phyloP scores from a whole-genome alignment of 2,329 filamentous ascomycete genomes.

The Colletotrichum tofieldiae region DNA sequence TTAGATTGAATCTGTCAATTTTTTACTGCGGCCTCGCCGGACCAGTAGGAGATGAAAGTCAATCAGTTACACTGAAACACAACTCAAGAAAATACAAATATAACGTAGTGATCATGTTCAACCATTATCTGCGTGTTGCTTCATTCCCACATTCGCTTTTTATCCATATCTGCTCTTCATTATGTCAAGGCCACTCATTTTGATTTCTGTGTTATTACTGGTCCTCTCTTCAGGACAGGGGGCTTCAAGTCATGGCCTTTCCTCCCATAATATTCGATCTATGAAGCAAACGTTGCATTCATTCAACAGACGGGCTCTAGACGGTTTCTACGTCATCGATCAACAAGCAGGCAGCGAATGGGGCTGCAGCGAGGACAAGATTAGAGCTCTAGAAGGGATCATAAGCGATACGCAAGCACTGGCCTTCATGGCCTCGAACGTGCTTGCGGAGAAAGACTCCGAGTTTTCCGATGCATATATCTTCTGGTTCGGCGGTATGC shows the following conservation, averaged over 20 bases:
- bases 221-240: neutral
- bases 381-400: neutral
- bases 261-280: neutral
- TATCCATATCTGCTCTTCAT: neutral
- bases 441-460: neutral
- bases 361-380: slow-evolving; percentile 8
- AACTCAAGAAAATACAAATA: neutral
- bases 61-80: too few relatives aligned
- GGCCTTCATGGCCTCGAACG: slow-evolving; percentile 4
- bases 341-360: neutral
- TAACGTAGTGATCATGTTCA: neutral
- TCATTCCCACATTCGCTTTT: too few relatives aligned
- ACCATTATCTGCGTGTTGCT: neutral
- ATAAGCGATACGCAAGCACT: slow-evolving; percentile 6
- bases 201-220: neutral
- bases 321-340: slow-evolving; percentile 27
- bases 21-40: too few relatives aligned
- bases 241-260: neutral
- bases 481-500: slow-evolving; percentile 19
- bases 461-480: slow-evolving; percentile 9
- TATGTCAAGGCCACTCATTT: slow-evolving; percentile 1
- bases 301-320: neutral
- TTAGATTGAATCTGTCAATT: too few relatives aligned
- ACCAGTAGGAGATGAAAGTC: too few relatives aligned
- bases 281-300: neutral